Evolutionary conservation across 495 filamentous ascomycete species (phyloP).

Genomic region (Xylaria sp.): DNA sequence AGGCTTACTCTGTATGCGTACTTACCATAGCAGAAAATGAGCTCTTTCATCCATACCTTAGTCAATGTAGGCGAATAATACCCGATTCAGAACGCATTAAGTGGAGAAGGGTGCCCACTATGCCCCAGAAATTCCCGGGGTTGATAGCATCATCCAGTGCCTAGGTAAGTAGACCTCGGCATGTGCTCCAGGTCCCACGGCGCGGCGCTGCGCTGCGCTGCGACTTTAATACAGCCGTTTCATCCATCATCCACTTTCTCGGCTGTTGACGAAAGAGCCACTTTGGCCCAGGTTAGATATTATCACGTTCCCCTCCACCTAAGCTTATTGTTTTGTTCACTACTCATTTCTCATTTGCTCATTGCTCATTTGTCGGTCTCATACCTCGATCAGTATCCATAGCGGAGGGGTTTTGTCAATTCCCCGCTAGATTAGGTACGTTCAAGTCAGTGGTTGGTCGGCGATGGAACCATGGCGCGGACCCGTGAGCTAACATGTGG

Average conservation of each 20-base stretch:
- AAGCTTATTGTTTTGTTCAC: not conserved
- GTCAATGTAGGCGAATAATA: not conserved
- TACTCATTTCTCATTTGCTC: not conserved
- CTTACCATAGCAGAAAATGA: no score
- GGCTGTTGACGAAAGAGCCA: constrained; percentile 12
- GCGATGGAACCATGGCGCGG: not conserved
- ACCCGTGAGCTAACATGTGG: constrained; percentile 8
- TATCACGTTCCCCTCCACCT: constrained; percentile 5
- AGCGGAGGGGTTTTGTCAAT: not conserved
- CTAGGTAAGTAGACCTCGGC: constrained; percentile 37
- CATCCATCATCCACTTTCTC: constrained; percentile 26
- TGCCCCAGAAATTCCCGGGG: constrained; percentile 8
- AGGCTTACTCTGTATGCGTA: not conserved
- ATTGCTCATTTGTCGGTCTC: not conserved
- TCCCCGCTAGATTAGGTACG: not conserved
- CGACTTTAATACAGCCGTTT: constrained; percentile 14
- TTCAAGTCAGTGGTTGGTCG: not conserved
- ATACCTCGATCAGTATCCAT: not conserved
- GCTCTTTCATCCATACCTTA: not conserved
- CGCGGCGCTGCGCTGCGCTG: constrained; percentile 1
- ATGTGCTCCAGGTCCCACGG: constrained; percentile 37
- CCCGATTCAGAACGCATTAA: not conserved
- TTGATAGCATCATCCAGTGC: not conserved
- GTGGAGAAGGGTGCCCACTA: constrained; percentile 3
- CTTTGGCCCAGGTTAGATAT: not conserved